A percentile compares a stretch with the other conserved stretches of the same genome.
These are phyloP conservation scores for Lotmaria passim DNA, from an alignment of 208 protist species.

Conservation along the genomic window DNA sequence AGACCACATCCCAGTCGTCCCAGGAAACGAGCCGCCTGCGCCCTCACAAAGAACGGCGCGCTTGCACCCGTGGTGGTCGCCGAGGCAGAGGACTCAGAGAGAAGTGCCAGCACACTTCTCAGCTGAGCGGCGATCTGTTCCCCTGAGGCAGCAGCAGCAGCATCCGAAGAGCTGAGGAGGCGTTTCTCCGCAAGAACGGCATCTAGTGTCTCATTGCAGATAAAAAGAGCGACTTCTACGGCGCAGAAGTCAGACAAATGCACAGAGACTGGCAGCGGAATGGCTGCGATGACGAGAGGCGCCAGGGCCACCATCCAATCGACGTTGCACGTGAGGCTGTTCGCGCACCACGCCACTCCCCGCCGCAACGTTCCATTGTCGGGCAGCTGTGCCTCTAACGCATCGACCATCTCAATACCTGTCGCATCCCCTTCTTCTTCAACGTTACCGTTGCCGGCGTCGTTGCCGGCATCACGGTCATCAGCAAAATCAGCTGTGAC, in stretches of 20 bases:
- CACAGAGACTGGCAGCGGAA: neutral
- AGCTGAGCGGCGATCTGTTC: conserved; percentile 6
- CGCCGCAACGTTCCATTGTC: conserved; percentile 36
- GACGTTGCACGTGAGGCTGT: conserved; percentile 31
- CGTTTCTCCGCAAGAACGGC: conserved; percentile 30
- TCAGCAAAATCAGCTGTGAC: no score
- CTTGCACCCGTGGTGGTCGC: neutral
- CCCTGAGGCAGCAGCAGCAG: neutral
- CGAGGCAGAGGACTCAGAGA: neutral
- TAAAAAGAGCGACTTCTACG: conserved; percentile 47
- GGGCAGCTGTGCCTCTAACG: conserved; percentile 29
- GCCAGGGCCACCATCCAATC: conserved; percentile 12
- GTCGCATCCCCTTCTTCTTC: conserved; percentile 7
- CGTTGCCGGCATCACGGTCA: neutral
- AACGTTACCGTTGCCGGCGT: neutral
- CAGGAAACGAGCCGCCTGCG: conserved; percentile 26
- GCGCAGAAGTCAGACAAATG: neutral
- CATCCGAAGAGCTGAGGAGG: neutral
- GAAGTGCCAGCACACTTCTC: conserved; percentile 6
- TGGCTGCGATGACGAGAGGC: conserved; percentile 8
- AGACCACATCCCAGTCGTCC: conserved; percentile 13
- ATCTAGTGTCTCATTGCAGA: conserved; percentile 41
- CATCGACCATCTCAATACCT: neutral
- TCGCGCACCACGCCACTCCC: conserved; percentile 27
- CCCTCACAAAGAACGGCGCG: conserved; percentile 42